Evolutionary conservation across 1,139 yeast species (phyloP).

Genomic region (Pichia sp.): DNA sequence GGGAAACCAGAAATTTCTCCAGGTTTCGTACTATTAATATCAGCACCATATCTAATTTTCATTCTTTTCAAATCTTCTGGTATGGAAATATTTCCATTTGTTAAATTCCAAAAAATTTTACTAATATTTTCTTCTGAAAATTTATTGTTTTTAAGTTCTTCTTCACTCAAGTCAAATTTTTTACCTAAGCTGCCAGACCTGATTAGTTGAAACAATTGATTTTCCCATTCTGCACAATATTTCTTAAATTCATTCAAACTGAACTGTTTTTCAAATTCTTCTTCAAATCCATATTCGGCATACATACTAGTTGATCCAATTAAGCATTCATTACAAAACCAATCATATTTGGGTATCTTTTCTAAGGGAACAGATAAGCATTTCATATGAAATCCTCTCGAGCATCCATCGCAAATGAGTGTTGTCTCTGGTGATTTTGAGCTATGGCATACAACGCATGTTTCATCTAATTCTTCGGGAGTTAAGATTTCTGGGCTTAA

Average conservation of each 20-base stretch:
- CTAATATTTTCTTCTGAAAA: conserved; percentile 34
- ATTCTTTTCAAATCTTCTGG: conserved; percentile 38
- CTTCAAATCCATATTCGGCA: conserved; percentile 88
- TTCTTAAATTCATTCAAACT: conserved; percentile 51
- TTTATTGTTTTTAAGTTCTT: neutral
- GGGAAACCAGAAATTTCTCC: conserved; percentile 72
- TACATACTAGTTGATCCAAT: conserved; percentile 77
- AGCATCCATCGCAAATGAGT: conserved; percentile 69
- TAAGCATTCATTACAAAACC: conserved; percentile 81
- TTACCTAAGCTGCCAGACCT: conserved; percentile 9
- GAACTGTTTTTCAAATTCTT: conserved; percentile 49
- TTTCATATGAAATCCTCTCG: conserved; percentile 55
- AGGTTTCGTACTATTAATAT: conserved; percentile 53
- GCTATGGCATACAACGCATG: conserved; percentile 49
- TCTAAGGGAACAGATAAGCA: conserved; percentile 54
- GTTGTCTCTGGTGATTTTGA: conserved; percentile 46
- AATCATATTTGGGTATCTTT: conserved; percentile 48
- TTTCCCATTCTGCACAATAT: conserved; percentile 48
- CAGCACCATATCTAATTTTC: conserved; percentile 72
- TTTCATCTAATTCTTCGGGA: conserved; percentile 12
- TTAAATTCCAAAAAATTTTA: conserved; percentile 53
- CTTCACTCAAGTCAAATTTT: neutral
- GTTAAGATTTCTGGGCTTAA: conserved; percentile 10
- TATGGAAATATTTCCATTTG: conserved; percentile 20
- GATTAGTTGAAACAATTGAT: conserved; percentile 18